Conservation (phyloP, 257 asterid species). For the Nicotiana undulata region DNA sequence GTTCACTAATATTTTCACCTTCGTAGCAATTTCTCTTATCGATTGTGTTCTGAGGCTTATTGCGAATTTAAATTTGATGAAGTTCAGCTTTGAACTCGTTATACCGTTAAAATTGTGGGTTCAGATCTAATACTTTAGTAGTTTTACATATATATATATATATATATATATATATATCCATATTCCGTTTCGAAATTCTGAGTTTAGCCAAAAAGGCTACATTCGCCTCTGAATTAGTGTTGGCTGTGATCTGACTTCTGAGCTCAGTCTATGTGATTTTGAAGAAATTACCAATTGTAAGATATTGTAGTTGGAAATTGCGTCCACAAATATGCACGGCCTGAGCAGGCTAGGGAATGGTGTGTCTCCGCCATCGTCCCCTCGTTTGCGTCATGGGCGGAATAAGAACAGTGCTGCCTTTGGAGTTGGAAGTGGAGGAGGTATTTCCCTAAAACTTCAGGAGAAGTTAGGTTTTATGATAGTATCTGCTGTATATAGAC, state of each 20-base stretch:
- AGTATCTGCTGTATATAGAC: slow-evolving; percentile 60
- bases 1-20: no score
- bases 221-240: no score
- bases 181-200: no score
- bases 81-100: no score
- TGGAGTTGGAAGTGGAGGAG: slow-evolving; percentile 25
- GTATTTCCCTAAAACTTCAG: slow-evolving; percentile 33
- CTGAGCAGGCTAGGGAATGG: slow-evolving; percentile 90
- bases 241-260: neutral
- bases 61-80: no score
- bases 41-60: no score
- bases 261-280: neutral
- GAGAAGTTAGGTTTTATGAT: slow-evolving; percentile 67
- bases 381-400: slow-evolving; percentile 63
- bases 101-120: no score
- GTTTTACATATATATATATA: no score
- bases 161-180: no score
- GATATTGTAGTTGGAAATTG: neutral
- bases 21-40: no score
- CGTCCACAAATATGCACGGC: slow-evolving; percentile 67
- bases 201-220: no score
- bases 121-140: no score
- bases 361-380: slow-evolving; percentile 71
- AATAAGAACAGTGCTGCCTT: slow-evolving; percentile 26
- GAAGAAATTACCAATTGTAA: neutral